These are phyloP conservation scores for Leccinum variabile DNA, from an alignment of 1,284 basidiomycete species.

Conservation along the genomic window DNA sequence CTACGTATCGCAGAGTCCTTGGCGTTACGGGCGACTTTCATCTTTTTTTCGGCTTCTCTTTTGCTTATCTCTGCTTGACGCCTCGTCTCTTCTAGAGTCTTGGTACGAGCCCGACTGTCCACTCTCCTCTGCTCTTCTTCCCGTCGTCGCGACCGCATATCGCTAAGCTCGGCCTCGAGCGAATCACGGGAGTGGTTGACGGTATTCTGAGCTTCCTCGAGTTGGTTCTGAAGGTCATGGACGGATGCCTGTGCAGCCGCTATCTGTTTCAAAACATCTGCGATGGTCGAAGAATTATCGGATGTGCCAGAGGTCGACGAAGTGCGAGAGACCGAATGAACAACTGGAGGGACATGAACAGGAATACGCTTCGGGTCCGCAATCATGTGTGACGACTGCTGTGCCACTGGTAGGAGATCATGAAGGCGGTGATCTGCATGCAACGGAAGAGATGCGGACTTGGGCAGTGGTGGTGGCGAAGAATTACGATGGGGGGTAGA, in stretches of 20 bases:
- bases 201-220: conserved; percentile 64
- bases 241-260: conserved; percentile 64
- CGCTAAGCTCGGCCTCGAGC: conserved; percentile 74
- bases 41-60: conserved; percentile 85
- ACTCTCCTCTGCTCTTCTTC: conserved; percentile 79
- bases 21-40: conserved; percentile 67
- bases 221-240: conserved; percentile 74
- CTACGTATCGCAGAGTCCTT: conserved; percentile 66
- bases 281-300: conserved; percentile 71
- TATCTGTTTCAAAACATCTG: conserved; percentile 79
- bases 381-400: conserved; percentile 39
- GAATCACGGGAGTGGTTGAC: conserved; percentile 62
- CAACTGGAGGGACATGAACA: conserved; percentile 36
- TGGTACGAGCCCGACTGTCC: conserved; percentile 81
- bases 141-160: conserved; percentile 74
- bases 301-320: conserved; percentile 27
- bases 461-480: conserved; percentile 79
- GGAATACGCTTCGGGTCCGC: conserved; percentile 38
- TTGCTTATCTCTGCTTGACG: conserved; percentile 77
- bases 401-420: conserved; percentile 31
- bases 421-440: conserved; percentile 45
- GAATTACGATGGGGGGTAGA: conserved; percentile 50
- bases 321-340: conserved; percentile 31
- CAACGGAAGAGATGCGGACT: conserved; percentile 74
- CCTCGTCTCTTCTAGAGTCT: conserved; percentile 84